A percentile compares a stretch with the other conserved stretches of the same genome.
Evolutionary conservation across 2,329 filamentous ascomycete species (phyloP).

Genomic region (Fusarium sp.): DNA sequence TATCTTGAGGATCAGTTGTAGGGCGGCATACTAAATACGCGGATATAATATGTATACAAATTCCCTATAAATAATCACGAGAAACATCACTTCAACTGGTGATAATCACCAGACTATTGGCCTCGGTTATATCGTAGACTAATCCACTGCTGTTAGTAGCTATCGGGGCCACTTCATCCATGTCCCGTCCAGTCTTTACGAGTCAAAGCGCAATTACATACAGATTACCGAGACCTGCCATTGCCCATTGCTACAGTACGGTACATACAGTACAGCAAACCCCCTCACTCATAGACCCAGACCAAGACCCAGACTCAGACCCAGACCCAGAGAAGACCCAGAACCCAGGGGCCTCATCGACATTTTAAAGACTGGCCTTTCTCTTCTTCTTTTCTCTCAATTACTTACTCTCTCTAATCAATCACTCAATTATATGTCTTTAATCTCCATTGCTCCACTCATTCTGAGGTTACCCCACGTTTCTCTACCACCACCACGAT

Average conservation of each 20-base stretch:
- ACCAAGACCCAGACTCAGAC: not conserved
- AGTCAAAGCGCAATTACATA: conserved; percentile 28
- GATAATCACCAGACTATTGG: not conserved
- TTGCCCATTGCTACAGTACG: not conserved
- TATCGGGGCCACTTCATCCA: not conserved
- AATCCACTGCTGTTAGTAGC: not conserved
- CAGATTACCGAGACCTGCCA: conserved; percentile 29
- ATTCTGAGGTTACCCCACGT: conserved; percentile 15
- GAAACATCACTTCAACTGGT: not conserved
- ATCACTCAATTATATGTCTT: not conserved
- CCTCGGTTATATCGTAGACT: not conserved
- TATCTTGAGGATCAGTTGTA: not conserved
- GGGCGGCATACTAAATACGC: not conserved
- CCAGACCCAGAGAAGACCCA: not conserved
- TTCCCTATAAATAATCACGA: not conserved
- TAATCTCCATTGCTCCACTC: not conserved
- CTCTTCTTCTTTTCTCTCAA: not conserved
- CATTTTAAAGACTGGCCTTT: conserved; percentile 9
- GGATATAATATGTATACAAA: not conserved
- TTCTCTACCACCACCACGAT: not conserved
- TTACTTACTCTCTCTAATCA: not conserved
- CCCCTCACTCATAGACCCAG: not conserved
- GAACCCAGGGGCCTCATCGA: not conserved
- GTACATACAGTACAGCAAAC: not conserved
- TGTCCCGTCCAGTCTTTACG: not conserved